Conservation (phyloP, 2,329 filamentous ascomycete species). For the Fusarium sp. region DNA sequence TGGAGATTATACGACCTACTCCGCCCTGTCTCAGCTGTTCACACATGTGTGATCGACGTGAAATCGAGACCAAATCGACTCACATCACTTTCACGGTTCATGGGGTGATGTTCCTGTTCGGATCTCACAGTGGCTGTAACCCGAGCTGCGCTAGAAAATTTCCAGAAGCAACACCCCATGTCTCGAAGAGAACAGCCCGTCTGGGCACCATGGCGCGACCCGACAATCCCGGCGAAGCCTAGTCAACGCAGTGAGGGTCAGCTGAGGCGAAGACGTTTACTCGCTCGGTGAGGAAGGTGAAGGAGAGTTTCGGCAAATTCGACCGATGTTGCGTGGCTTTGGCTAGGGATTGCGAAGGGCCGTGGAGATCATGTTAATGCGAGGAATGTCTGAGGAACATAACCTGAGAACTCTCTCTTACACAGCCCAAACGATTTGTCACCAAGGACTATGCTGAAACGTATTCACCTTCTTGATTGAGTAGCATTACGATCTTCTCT, state of each 20-base stretch:
- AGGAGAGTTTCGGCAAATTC: constrained; percentile 7
- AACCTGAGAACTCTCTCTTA: not conserved
- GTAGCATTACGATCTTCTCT: not conserved
- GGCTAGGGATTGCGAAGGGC: constrained; percentile 5
- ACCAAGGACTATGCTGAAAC: not conserved
- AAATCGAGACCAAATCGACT: not conserved
- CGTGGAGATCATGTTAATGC: constrained; percentile 5
- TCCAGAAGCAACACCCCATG: constrained; percentile 37
- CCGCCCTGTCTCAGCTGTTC: not conserved
- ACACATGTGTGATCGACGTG: not conserved
- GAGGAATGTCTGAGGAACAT: not conserved
- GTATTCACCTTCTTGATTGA: not conserved
- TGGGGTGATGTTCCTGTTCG: constrained; percentile 34
- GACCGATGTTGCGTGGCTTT: constrained; percentile 11
- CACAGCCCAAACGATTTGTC: not conserved
- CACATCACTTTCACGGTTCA: constrained; percentile 19
- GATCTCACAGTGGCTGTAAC: constrained; percentile 23
- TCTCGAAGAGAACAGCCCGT: not conserved
- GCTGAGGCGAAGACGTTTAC: constrained; percentile 36
- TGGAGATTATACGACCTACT: not conserved
- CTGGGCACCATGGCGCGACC: constrained; percentile 4
- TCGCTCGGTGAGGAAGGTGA: constrained; percentile 10
- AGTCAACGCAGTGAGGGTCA: constrained; percentile 28
- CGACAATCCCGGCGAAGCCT: constrained; percentile 16
- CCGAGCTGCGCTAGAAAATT: constrained; percentile 41